Percentiles rank a stretch among this genome's conserved stretches.
Conservation (phyloP, 768 basidiomycete genomes). For the Boletus rufocinnamomeus region DNA sequence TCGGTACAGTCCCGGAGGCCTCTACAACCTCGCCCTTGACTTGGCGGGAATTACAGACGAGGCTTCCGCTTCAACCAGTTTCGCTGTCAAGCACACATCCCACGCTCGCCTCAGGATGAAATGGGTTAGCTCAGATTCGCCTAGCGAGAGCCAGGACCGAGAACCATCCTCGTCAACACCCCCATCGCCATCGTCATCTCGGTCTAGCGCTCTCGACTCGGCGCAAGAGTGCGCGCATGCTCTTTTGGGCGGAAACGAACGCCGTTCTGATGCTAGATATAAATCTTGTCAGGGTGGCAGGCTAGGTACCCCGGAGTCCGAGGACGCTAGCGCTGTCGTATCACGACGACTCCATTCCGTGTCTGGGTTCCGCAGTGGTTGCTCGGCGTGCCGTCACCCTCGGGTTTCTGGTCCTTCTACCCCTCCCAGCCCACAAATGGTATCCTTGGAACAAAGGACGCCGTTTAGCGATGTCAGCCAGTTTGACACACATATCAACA, state of each 20-base stretch:
- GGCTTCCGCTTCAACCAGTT: neutral
- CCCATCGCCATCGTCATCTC: constrained; percentile 7
- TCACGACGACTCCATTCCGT: constrained; percentile 12
- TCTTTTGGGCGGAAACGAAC: constrained; percentile 1
- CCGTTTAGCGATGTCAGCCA: constrained; percentile 5
- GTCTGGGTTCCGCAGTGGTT: constrained; percentile 32
- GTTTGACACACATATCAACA: neutral
- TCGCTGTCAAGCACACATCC: neutral
- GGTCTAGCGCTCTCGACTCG: constrained; percentile 4
- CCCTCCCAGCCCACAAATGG: constrained; percentile 13
- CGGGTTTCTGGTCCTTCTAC: constrained; percentile 17
- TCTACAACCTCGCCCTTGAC: constrained; percentile 24
- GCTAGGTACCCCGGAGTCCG: constrained; percentile 17
- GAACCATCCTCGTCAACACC: neutral
- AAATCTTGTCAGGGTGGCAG: neutral
- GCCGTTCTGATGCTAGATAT: constrained; percentile 3
- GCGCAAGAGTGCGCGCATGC: constrained; percentile 1
- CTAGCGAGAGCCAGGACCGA: constrained; percentile 3
- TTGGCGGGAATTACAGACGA: constrained; percentile 17
- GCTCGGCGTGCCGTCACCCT: constrained; percentile 28
- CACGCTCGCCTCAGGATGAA: constrained; percentile 17
- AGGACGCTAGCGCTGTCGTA: constrained; percentile 7
- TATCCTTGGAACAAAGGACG: neutral
- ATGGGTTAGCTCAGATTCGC: constrained; percentile 20
- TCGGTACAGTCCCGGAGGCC: constrained; percentile 15